Percentiles rank a stretch among this genome's conserved stretches.
Conservation (phyloP, 805 yeast genomes). For the Candida sonorensis region DNA sequence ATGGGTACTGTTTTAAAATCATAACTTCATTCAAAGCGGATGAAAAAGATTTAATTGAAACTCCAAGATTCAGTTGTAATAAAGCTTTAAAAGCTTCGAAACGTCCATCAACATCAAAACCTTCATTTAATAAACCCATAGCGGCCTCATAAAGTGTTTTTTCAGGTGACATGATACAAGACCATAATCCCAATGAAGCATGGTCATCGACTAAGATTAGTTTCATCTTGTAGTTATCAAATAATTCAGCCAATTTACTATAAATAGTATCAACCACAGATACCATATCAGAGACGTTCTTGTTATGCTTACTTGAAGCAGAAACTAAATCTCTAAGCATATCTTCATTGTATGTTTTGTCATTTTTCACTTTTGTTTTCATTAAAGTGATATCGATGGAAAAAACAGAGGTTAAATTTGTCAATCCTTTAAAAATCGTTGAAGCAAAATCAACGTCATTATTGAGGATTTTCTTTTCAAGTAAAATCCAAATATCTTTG, state of each 20-base stretch:
- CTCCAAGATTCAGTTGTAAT: constrained; percentile 36
- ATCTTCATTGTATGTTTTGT: constrained; percentile 8
- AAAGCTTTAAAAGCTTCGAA: constrained; percentile 62
- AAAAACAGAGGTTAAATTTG: constrained; percentile 11
- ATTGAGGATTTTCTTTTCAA: constrained; percentile 15
- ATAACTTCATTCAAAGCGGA: constrained; percentile 21
- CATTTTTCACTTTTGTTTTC: constrained; percentile 10
- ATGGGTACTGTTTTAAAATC: constrained; percentile 13
- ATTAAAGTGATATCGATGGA: constrained; percentile 19
- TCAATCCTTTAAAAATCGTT: constrained; percentile 12
- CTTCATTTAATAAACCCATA: constrained; percentile 63
- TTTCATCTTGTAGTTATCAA: constrained; percentile 16
- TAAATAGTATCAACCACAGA: constrained; percentile 17
- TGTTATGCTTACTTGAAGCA: constrained; percentile 23
- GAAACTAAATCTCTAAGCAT: constrained; percentile 16
- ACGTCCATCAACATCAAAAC: constrained; percentile 75
- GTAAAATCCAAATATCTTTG: constrained; percentile 19
- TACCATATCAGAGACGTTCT: constrained; percentile 12
- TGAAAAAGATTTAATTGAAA: constrained; percentile 37
- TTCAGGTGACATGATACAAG: constrained; percentile 62
- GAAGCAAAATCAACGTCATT: constrained; percentile 12
- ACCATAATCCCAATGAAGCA: constrained; percentile 62
- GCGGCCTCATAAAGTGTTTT: constrained; percentile 58
- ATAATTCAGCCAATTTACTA: constrained; percentile 20
- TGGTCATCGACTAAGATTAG: constrained; percentile 33